Evolutionary conservation across 345 rosid genomes (phyloP), one percentile per base, ranked within the genome.

Genomic region (Gynandropsis gynandra): DNA sequence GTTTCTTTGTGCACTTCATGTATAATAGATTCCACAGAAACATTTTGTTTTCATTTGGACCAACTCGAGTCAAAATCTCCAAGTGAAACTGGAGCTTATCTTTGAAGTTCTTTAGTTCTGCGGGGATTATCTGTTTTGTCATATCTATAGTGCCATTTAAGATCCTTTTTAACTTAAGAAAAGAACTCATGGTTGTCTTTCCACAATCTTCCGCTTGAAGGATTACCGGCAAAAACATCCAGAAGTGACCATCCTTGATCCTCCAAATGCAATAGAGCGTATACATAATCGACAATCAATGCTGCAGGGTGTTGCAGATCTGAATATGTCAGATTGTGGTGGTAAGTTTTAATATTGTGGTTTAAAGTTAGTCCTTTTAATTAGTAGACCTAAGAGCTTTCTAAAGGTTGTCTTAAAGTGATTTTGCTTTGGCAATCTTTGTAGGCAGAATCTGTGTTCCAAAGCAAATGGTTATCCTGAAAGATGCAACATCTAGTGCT

Each of bases 231-330:
- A 76, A 54, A 76, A 65, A 47, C 77, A 90, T 62, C 96, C 93
- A 15, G 87, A 84, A 69, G 95, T 84, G 49, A 69, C 76, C 55
- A 79, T 90, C 42, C 70, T 90, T 44, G 98, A 90, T 74, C 89
- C 95, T 55, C 98, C 96, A 44, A 63, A 80, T 68, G 76, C 95
- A 24, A 90, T 87, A 62, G 46, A 67, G 38, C 95, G 71, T 63
- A 62, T 90, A 47, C 64, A 56, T 38, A 87, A 87, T 59, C 89
- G 96, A 15, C 95, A 90, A 52, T 84, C 87, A 3, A 90, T 90
- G 98, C 96, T 90, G 19, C 85, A 79, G 66, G 80, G 82, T 52
- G 89, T 84, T 63, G 83, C 78, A 50, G 80, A 84, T 56, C 63
- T 90, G 51, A 66, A 82, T 40, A 72, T 87, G 67, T 72, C 83